Percentiles rank a stretch among this genome's conserved stretches.
Evolutionary conservation across 805 yeast species (phyloP).

Genomic region (Kazachstania africana): DNA sequence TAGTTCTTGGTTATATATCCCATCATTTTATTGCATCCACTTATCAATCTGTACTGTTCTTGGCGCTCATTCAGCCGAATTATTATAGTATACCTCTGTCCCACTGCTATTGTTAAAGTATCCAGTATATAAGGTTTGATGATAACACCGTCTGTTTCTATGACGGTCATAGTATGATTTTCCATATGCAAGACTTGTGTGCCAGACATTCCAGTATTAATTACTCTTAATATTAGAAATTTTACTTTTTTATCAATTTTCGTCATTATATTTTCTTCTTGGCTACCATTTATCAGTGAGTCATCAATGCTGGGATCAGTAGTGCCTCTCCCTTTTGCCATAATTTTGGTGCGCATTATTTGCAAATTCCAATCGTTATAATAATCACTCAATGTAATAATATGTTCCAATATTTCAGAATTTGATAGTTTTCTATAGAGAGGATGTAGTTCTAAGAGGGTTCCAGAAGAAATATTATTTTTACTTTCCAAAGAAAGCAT

Average conservation of each 20-base stretch:
- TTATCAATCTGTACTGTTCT: slow-evolving; percentile 29
- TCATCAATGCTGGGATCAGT: slow-evolving; percentile 20
- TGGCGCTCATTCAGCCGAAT: slow-evolving; percentile 36
- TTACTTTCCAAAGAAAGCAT: slow-evolving; percentile 1
- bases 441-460: background rate
- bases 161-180: slow-evolving; percentile 39
- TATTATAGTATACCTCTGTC: slow-evolving; percentile 64
- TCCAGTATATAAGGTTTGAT: slow-evolving; percentile 39
- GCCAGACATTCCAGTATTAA: slow-evolving; percentile 47
- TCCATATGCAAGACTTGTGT: slow-evolving; percentile 45
- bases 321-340: slow-evolving; percentile 13
- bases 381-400: slow-evolving; percentile 49
- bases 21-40: slow-evolving; percentile 40
- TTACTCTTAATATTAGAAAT: slow-evolving; percentile 35
- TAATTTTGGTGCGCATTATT: slow-evolving; percentile 20
- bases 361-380: slow-evolving; percentile 38
- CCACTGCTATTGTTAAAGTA: slow-evolving; percentile 50
- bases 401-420: slow-evolving; percentile 41
- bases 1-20: slow-evolving; percentile 32
- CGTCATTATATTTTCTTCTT: slow-evolving; percentile 11
- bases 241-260: slow-evolving; percentile 33
- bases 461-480: background rate
- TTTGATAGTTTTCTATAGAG: background rate
- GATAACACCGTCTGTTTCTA: slow-evolving; percentile 49
- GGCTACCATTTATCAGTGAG: slow-evolving; percentile 16